These are phyloP conservation scores for Saitozyma sp. DNA, from an alignment of 768 basidiomycete genomes.

Conservation along the genomic window DNA sequence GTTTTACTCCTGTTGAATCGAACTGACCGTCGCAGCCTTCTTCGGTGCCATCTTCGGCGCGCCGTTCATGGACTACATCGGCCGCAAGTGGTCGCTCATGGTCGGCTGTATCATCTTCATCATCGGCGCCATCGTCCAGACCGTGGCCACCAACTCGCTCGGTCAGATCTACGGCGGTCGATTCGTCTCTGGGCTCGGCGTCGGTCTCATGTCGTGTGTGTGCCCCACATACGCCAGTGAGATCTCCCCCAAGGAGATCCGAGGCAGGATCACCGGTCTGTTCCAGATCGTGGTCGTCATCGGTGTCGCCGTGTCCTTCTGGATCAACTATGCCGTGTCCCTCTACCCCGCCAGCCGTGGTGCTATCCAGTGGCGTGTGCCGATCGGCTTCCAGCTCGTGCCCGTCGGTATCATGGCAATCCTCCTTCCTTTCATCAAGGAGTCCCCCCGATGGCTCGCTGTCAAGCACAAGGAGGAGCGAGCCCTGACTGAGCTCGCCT, in stretches of 20 bases:
- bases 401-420: conserved; percentile 53
- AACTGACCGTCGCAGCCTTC: conserved; percentile 77
- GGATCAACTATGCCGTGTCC: conserved; percentile 47
- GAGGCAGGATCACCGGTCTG: conserved; percentile 75
- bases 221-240: conserved; percentile 85
- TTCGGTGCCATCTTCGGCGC: conserved; percentile 68
- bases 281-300: conserved; percentile 86
- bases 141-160: conserved; percentile 42
- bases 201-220: conserved; percentile 68
- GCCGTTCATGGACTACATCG: conserved; percentile 55
- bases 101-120: conserved; percentile 65
- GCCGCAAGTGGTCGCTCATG: conserved; percentile 63
- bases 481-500: conserved; percentile 58
- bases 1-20: neutral
- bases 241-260: conserved; percentile 80
- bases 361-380: conserved; percentile 31
- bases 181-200: conserved; percentile 74
- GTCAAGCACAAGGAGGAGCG: conserved; percentile 49
- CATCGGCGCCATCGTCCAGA: conserved; percentile 59
- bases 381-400: conserved; percentile 51
- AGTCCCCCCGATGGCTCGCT: conserved; percentile 54
- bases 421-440: conserved; percentile 38
- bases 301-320: conserved; percentile 73
- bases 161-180: conserved; percentile 70
- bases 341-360: conserved; percentile 17